phyloP scores from a whole-genome alignment of 2,329 filamentous ascomycete species.

The Colletotrichum sp. region DNA sequence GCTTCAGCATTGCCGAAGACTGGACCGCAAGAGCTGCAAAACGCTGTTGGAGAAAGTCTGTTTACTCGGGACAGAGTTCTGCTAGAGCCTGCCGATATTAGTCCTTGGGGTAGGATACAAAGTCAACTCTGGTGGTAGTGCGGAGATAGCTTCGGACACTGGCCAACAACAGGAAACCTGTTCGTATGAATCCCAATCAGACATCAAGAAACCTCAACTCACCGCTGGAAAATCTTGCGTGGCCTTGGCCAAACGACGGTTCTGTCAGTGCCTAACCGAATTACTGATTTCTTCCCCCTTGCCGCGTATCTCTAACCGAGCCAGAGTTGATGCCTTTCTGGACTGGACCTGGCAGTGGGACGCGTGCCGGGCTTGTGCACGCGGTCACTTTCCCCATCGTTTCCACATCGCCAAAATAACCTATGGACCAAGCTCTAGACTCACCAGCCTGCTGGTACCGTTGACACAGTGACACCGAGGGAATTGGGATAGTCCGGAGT shows the following conservation, averaged over 20 bases:
- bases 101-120: neutral
- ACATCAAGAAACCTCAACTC: neutral
- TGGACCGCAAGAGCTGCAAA: neutral
- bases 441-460: neutral
- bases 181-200: neutral
- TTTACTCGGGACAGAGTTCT: neutral
- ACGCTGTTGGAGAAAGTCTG: accelerated
- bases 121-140: neutral
- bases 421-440: constrained; percentile 9
- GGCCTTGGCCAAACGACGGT: neutral
- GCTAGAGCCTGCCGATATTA: neutral
- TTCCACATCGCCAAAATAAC: constrained; percentile 7
- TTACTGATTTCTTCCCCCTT: neutral
- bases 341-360: neutral
- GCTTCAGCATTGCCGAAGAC: neutral
- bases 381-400: neutral
- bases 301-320: neutral
- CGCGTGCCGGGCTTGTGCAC: neutral
- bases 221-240: neutral
- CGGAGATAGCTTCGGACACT: neutral
- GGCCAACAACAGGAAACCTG: neutral
- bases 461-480: neutral
- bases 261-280: neutral
- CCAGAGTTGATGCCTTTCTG: neutral
- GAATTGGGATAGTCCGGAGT: neutral